Evolutionary conservation across 768 basidiomycete species (phyloP).

Genomic region (Strobilomyces echinocephalus): DNA sequence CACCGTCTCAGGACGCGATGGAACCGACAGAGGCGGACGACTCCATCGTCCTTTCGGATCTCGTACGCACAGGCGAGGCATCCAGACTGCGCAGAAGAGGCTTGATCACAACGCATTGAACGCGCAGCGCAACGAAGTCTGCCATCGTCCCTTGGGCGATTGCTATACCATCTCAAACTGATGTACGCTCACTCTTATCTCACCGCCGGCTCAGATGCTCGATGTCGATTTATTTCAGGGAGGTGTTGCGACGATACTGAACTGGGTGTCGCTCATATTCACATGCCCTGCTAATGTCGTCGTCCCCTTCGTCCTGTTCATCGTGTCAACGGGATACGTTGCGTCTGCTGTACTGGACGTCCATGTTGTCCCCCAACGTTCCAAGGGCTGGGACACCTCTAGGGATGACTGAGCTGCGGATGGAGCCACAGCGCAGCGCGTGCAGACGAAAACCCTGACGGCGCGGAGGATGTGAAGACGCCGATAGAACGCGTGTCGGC

Average conservation of each 20-base stretch:
- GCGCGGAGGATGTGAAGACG: slow-evolving; percentile 2
- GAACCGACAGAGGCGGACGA: slow-evolving; percentile 54
- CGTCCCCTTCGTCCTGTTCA: slow-evolving; percentile 20
- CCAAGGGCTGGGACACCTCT: neutral
- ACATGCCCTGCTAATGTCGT: slow-evolving; percentile 22
- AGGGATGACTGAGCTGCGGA: too few relatives aligned
- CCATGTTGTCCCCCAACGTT: slow-evolving; percentile 2
- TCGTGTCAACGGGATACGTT: slow-evolving; percentile 14
- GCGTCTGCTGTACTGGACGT: slow-evolving; percentile 19
- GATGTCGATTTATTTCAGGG: neutral
- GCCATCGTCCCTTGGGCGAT: slow-evolving; percentile 23
- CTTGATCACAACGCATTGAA: slow-evolving; percentile 41
- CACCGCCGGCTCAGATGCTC: neutral
- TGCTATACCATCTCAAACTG: slow-evolving; percentile 24
- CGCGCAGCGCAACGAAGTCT: slow-evolving; percentile 28
- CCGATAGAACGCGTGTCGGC: slow-evolving; percentile 14
- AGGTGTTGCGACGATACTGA: slow-evolving; percentile 16
- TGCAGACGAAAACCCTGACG: neutral
- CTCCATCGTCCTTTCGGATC: slow-evolving; percentile 66
- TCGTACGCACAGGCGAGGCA: slow-evolving; percentile 69
- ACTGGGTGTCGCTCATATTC: slow-evolving; percentile 24
- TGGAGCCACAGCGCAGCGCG: neutral
- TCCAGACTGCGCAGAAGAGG: slow-evolving; percentile 66
- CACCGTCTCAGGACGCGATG: slow-evolving; percentile 15
- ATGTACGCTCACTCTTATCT: slow-evolving; percentile 6